These are phyloP conservation scores for Diversispora epigaea DNA, from an alignment of 192 early-diverging fungal genomes.

Conservation along the genomic window DNA sequence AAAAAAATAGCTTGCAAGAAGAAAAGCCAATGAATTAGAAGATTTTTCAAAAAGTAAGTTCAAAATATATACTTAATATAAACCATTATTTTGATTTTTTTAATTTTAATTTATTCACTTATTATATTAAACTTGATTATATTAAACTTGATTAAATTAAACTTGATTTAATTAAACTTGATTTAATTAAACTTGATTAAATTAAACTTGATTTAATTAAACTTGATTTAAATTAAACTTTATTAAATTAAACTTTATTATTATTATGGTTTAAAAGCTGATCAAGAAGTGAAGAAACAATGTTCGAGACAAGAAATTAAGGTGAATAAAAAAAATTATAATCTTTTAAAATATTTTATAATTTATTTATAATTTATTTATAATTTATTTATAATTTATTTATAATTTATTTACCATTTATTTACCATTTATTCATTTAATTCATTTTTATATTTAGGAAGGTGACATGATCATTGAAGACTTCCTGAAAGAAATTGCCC, in stretches of 20 bases:
- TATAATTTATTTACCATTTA: not conserved
- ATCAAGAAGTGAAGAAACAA: conserved; percentile 32
- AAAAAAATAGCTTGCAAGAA: conserved; percentile 63
- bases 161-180: conserved; percentile 24
- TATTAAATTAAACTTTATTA: conserved; percentile 44
- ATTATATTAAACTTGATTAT: conserved; percentile 29
- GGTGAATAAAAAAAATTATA: conserved; percentile 29
- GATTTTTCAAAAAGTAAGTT: conserved; percentile 53
- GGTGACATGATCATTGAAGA: conserved; percentile 33
- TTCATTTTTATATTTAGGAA: conserved; percentile 33
- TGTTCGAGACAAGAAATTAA: conserved; percentile 50
- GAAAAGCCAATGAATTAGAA: conserved; percentile 87
- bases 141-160: conserved; percentile 40
- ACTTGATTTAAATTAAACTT: conserved; percentile 27
- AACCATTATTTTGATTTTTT: conserved; percentile 17
- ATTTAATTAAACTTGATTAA: conserved; percentile 34
- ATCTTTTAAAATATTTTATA: conserved; percentile 19
- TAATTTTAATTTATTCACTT: conserved; percentile 1
- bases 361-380: not conserved
- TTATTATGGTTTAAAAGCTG: conserved; percentile 29
- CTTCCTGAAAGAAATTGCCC: conserved; percentile 51
- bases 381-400: not conserved
- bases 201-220: conserved; percentile 34
- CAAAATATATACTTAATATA: not conserved
- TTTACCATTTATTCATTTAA: not conserved